Evolutionary conservation across 2,329 filamentous ascomycete species (phyloP).

Genomic region (Cladosporium colombiae): DNA sequence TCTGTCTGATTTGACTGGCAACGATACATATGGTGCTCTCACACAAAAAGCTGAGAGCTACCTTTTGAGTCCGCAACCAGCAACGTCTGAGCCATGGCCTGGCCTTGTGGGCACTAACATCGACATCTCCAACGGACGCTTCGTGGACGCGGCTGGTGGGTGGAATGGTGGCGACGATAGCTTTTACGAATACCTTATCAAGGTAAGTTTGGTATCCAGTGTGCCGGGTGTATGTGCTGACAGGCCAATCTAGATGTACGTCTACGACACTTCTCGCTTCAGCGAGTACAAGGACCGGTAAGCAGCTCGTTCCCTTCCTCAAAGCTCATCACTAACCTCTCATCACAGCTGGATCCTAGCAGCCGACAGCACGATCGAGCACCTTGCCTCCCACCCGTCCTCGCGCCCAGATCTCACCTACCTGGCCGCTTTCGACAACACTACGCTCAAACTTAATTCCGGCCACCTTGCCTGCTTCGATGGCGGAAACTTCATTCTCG

Average conservation of each 20-base stretch:
- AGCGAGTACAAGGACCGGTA: constrained; percentile 61
- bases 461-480: constrained; percentile 73
- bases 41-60: constrained; percentile 68
- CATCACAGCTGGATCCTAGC: constrained; percentile 64
- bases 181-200: constrained; percentile 88
- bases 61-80: constrained; percentile 66
- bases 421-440: constrained; percentile 59
- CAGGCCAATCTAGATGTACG: constrained; percentile 61
- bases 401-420: constrained; percentile 72
- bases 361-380: constrained; percentile 71
- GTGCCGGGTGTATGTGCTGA: neutral
- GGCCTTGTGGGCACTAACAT: constrained; percentile 72
- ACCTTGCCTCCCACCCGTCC: constrained; percentile 69
- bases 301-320: neutral
- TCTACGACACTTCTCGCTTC: constrained; percentile 71
- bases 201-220: constrained; percentile 40
- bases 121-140: constrained; percentile 64
- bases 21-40: constrained; percentile 65
- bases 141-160: constrained; percentile 67
- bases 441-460: constrained; percentile 40
- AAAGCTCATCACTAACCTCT: neutral
- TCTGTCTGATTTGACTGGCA: constrained; percentile 72
- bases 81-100: constrained; percentile 68
- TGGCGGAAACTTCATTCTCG: constrained; percentile 83
- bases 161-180: constrained; percentile 79